Evolutionary conservation across 345 rosid genomes (phyloP).

Genomic region (Raphanus sativus): DNA sequence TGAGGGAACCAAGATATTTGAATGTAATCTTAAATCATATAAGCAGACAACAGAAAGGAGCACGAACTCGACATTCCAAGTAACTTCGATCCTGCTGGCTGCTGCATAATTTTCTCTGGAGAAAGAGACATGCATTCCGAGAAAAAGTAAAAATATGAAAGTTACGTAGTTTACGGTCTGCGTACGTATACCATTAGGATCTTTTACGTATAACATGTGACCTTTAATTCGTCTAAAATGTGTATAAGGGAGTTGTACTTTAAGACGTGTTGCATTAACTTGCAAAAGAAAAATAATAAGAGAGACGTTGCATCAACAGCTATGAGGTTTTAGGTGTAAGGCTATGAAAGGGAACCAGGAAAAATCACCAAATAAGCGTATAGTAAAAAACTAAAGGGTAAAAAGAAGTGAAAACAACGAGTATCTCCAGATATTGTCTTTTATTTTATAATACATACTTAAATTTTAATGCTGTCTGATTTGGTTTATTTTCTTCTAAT

Average conservation of each 20-base stretch:
- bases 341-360: constrained; percentile 32
- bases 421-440: background rate
- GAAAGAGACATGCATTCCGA: constrained; percentile 1
- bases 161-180: background rate
- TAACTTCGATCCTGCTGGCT: background rate
- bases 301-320: constrained; percentile 40
- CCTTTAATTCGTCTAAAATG: background rate
- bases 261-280: constrained; percentile 26
- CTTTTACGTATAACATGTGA: background rate
- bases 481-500: background rate
- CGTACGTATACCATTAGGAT: background rate
- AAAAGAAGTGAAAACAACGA: background rate
- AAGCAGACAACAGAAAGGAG: background rate
- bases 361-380: constrained; percentile 19
- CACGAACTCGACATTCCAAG: background rate
- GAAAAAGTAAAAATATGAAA: background rate
- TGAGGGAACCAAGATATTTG: background rate
- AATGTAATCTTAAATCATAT: background rate
- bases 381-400: constrained; percentile 22
- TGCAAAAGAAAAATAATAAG: background rate
- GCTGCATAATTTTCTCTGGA: background rate
- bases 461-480: background rate
- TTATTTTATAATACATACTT: too few species aligned
- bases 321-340: constrained; percentile 35
- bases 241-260: background rate